phyloP scores from a whole-genome alignment of 2,329 filamentous ascomycete genomes.

The Didymella exigua region DNA sequence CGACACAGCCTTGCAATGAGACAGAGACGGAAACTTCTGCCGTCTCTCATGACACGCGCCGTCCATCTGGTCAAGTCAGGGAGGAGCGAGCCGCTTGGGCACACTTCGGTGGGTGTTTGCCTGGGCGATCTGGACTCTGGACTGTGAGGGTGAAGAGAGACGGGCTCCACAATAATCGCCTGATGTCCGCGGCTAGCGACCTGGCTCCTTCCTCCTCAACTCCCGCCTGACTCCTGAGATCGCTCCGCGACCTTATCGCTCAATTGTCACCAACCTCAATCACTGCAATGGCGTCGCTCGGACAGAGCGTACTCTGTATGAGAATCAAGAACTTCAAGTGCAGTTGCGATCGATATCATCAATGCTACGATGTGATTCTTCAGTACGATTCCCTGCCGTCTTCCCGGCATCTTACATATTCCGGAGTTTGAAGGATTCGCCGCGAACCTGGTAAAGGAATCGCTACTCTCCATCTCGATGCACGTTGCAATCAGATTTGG shows the following conservation, averaged over 20 bases:
- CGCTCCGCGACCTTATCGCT: background rate
- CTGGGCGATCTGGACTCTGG: slow-evolving; percentile 13
- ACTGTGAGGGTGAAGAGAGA: slow-evolving; percentile 1
- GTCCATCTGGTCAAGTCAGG: background rate
- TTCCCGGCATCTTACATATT: background rate
- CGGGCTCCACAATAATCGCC: background rate
- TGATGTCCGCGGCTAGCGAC: background rate
- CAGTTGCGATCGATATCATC: background rate
- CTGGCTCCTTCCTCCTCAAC: background rate
- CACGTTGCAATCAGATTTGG: slow-evolving; percentile 4
- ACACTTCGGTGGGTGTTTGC: background rate
- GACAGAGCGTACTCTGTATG: background rate
- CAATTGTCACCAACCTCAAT: background rate
- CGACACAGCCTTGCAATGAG: background rate
- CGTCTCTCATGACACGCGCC: background rate
- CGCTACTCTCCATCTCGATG: background rate
- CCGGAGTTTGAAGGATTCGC: slow-evolving; percentile 1
- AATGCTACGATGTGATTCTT: background rate
- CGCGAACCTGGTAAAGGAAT: background rate
- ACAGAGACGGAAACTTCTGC: background rate
- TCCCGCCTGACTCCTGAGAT: background rate
- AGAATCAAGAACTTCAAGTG: background rate
- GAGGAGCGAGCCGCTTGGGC: background rate
- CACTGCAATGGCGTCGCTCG: background rate
- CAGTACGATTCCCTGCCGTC: background rate